A percentile compares a stretch with the other conserved stretches of the same genome.
Evolutionary conservation across 805 yeast species (phyloP).

Genomic region (Tetrapisispora phaffii): DNA sequence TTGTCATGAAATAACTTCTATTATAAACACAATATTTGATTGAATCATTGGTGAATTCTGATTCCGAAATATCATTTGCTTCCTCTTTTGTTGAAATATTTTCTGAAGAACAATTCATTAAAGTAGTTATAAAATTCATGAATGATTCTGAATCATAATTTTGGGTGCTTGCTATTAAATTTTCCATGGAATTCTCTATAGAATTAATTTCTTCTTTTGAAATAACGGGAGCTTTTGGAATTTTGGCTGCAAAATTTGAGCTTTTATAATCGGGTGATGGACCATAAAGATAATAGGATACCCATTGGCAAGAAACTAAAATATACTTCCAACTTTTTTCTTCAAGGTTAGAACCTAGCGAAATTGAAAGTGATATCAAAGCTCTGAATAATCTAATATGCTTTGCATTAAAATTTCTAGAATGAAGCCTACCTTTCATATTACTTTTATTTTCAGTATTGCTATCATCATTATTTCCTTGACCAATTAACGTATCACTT

Average conservation of each 20-base stretch:
- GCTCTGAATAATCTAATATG: slow-evolving; percentile 74
- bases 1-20: slow-evolving; percentile 43
- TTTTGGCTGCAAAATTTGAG: slow-evolving; percentile 30
- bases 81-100: slow-evolving; percentile 6
- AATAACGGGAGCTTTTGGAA: slow-evolving; percentile 36
- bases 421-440: slow-evolving; percentile 18
- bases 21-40: slow-evolving; percentile 41
- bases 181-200: slow-evolving; percentile 48
- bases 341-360: slow-evolving; percentile 67
- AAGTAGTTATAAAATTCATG: slow-evolving; percentile 36
- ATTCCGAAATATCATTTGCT: background rate
- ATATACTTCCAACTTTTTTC: slow-evolving; percentile 53
- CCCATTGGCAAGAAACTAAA: slow-evolving; percentile 65
- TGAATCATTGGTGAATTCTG: slow-evolving; percentile 6
- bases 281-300: slow-evolving; percentile 61
- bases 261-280: slow-evolving; percentile 35
- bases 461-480: background rate
- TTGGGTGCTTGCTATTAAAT: slow-evolving; percentile 52
- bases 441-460: background rate
- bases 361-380: slow-evolving; percentile 60
- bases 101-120: slow-evolving; percentile 36
- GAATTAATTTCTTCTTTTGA: slow-evolving; percentile 38
- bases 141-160: slow-evolving; percentile 47
- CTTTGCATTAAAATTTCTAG: slow-evolving; percentile 48
- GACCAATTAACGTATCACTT: slow-evolving; percentile 17